These are phyloP conservation scores for Pythium sp. DNA, from an alignment of 352 stramenopile genomes.

Conservation along the genomic window DNA sequence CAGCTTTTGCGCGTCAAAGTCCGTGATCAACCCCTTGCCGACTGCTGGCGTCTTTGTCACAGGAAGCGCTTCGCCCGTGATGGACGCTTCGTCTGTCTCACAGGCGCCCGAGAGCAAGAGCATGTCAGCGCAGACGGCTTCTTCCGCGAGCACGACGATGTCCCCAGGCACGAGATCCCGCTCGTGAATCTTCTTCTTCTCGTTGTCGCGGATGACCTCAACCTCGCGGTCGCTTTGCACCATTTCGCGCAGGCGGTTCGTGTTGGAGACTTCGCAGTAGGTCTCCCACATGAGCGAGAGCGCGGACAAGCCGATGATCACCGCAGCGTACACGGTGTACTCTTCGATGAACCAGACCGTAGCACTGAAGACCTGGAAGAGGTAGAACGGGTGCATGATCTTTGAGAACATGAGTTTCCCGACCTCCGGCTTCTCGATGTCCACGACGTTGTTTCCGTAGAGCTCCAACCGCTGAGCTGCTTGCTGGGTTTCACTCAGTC, in stretches of 20 bases:
- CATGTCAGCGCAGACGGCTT: slow-evolving; percentile 55
- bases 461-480: slow-evolving; percentile 28
- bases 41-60: slow-evolving; percentile 50
- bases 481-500: slow-evolving; percentile 17
- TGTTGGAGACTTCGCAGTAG: slow-evolving; percentile 56
- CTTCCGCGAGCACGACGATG: slow-evolving; percentile 60
- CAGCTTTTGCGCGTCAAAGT: slow-evolving; percentile 27
- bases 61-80: slow-evolving; percentile 74
- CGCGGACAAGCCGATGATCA: slow-evolving; percentile 57
- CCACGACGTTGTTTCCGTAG: slow-evolving; percentile 44
- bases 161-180: slow-evolving; percentile 65
- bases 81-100: slow-evolving; percentile 61
- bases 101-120: slow-evolving; percentile 56
- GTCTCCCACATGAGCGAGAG: slow-evolving; percentile 69
- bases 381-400: slow-evolving; percentile 75
- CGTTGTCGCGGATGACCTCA: slow-evolving; percentile 38
- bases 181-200: slow-evolving; percentile 40
- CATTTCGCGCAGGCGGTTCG: slow-evolving; percentile 56
- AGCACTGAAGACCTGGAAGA: slow-evolving; percentile 67
- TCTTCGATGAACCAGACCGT: slow-evolving; percentile 61
- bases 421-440: slow-evolving; percentile 34
- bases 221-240: slow-evolving; percentile 36
- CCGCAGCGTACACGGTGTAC: slow-evolving; percentile 60
- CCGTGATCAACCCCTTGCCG: slow-evolving; percentile 21
- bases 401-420: slow-evolving; percentile 50